Conservation (phyloP, 345 rosid species). For the Firmiana major region DNA sequence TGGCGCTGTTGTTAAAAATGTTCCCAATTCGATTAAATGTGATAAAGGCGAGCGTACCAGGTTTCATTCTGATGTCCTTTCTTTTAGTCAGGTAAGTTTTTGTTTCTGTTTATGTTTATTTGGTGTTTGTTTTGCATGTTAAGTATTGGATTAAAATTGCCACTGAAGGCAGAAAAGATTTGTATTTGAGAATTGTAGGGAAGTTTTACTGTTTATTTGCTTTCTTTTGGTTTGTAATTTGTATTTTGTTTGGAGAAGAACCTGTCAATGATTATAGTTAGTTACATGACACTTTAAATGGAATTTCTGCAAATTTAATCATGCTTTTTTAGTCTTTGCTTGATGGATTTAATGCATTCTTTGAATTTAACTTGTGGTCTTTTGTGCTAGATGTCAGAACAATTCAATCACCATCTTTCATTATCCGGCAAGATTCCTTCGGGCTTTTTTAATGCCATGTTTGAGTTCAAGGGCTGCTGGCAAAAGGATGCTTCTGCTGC, state of each 20-base stretch:
- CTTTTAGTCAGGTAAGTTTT: conserved; percentile 67
- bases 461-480: conserved; percentile 64
- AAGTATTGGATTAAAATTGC: neutral
- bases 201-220: neutral
- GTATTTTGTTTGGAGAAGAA: neutral
- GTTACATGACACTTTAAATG: neutral
- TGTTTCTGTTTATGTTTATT: too few species aligned
- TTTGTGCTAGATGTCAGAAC: conserved; percentile 83
- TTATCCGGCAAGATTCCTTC: conserved; percentile 88
- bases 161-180: neutral
- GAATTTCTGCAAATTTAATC: neutral
- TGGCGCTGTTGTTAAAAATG: conserved; percentile 64
- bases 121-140: neutral
- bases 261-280: neutral
- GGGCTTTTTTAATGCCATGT: conserved; percentile 76
- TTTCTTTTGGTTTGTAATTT: neutral
- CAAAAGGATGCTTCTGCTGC: conserved; percentile 68
- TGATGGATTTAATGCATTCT: neutral
- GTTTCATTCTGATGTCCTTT: conserved; percentile 70
- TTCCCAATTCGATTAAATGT: conserved; percentile 66
- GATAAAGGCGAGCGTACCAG: conserved; percentile 95
- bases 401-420: conserved; percentile 66
- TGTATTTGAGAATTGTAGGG: neutral
- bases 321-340: neutral
- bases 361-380: neutral